These are phyloP conservation scores for Trichoderma gracile DNA, from an alignment of 2,329 filamentous ascomycete species.

Conservation along the genomic window DNA sequence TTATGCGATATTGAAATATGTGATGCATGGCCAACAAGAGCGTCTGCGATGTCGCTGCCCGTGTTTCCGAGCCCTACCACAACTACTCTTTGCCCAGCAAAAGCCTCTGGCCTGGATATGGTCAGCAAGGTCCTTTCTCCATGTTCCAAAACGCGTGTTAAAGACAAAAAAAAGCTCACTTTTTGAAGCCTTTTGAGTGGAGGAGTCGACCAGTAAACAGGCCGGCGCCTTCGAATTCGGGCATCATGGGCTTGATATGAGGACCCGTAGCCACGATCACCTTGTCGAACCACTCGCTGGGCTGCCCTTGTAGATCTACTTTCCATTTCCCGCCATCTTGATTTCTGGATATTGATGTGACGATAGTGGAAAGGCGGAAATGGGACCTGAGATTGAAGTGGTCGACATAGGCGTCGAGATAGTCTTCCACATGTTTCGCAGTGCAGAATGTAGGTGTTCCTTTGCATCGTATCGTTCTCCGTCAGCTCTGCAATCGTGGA, in stretches of 20 bases:
- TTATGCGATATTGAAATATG: conserved; percentile 32
- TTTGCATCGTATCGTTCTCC: conserved; percentile 14
- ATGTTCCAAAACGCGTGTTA: neutral
- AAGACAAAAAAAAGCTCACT: conserved; percentile 11
- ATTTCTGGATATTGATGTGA: conserved; percentile 30
- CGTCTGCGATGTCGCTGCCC: conserved; percentile 35
- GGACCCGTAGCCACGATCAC: conserved; percentile 42
- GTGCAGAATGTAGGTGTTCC: conserved; percentile 31
- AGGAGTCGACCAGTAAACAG: conserved; percentile 37
- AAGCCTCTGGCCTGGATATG: conserved; percentile 29
- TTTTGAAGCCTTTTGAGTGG: conserved; percentile 31
- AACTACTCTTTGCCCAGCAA: conserved; percentile 42
- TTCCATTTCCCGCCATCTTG: conserved; percentile 32
- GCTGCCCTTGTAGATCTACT: conserved; percentile 33
- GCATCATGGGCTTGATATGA: conserved; percentile 41
- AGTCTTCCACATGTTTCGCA: conserved; percentile 36
- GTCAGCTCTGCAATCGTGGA: neutral
- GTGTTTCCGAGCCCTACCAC: conserved; percentile 50
- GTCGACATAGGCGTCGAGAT: conserved; percentile 39
- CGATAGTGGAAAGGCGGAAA: conserved; percentile 34
- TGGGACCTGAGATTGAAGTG: conserved; percentile 37
- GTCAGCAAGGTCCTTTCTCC: neutral
- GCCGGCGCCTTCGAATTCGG: conserved; percentile 37
- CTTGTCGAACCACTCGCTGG: conserved; percentile 40
- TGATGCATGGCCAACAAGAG: conserved; percentile 36